These are phyloP conservation scores for Lyophyllum shimeji DNA, from an alignment of 768 basidiomycete genomes.

Conservation along the genomic window DNA sequence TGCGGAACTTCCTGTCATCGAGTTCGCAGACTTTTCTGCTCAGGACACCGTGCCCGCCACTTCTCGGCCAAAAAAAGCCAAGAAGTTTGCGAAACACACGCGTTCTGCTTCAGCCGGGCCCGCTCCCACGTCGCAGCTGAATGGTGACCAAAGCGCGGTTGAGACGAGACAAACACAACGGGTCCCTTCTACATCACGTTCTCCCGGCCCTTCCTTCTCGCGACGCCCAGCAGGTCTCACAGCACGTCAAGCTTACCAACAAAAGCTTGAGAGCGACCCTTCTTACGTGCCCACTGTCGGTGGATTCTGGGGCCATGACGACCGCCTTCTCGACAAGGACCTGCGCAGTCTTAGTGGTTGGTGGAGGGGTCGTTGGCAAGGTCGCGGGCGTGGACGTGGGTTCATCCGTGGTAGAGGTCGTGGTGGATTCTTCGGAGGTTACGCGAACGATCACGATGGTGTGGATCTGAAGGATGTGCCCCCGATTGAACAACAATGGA, in stretches of 20 bases:
- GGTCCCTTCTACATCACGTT: slow-evolving; percentile 40
- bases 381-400: slow-evolving; percentile 62
- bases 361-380: slow-evolving; percentile 84
- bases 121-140: slow-evolving; percentile 26
- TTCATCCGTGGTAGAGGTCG: slow-evolving; percentile 61
- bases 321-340: slow-evolving; percentile 82
- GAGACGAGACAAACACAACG: slow-evolving; percentile 29
- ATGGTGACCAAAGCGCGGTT: slow-evolving; percentile 20
- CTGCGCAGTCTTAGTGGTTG: slow-evolving; percentile 80
- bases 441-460: slow-evolving; percentile 7
- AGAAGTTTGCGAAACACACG: slow-evolving; percentile 39
- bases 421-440: slow-evolving; percentile 36
- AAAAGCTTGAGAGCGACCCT: slow-evolving; percentile 79
- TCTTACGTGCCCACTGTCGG: slow-evolving; percentile 90
- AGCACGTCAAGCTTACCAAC: slow-evolving; percentile 84
- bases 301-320: slow-evolving; percentile 94
- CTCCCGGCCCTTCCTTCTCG: slow-evolving; percentile 19
- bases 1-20: slow-evolving; percentile 74
- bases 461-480: slow-evolving; percentile 35
- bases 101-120: slow-evolving; percentile 31
- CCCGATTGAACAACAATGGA: slow-evolving; percentile 73
- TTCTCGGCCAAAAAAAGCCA: slow-evolving; percentile 37
- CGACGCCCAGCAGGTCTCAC: slow-evolving; percentile 50
- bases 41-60: slow-evolving; percentile 30
- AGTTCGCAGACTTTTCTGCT: slow-evolving; percentile 67